Base-by-base conservation (phyloP, 306 rosid species). In the Betula pendula region DNA sequence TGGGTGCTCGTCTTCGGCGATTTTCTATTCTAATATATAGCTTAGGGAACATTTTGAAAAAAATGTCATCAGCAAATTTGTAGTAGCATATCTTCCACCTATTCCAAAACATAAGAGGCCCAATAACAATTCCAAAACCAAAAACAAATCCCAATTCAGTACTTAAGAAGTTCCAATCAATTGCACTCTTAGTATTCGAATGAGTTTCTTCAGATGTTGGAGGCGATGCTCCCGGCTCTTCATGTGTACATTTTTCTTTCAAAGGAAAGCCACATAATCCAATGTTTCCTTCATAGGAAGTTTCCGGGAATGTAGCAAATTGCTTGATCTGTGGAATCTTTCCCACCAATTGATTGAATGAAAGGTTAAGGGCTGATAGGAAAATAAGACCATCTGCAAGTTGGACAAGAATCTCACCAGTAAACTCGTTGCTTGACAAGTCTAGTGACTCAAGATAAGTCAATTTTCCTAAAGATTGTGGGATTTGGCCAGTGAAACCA, bases 401-500 rank as follows among this genome's bases (percentile, higher is more conserved):
- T 4, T 38, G 42, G 8, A 5, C 0, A 22, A 89, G 88, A 65
- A 88, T 83, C 45, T 29, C 19, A 4, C 80, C 83, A 0, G 0
- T 56, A 38, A 38, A 7, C 1, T 38, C 42, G 6, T 38, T 38
- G 8, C 1, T 38, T 38, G 86, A 83, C 4, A 85, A 22, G 25
- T 84, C 91, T 2, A 88, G 60, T 14, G 89, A 83, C 78, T 84
- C 89, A 5, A 88, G 53, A 1, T 70, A n/a, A 1, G 1, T 66
- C 74, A 85, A 2, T 13, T 72, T 77, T 5, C 80, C 84, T 0
- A 88, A 6, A 4, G 86, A 73, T 14, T 81, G 63, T 17, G 89
- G 82, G 20, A 88, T 88, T 35, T 48, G 55, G 0, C 87, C 85
- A 0, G 55, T 65, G 1, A 86, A 5, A 25, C 52, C 79, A 72